phyloP scores from a whole-genome alignment of 306 rosid genomes.

The Oxytropis ochrocephala region DNA sequence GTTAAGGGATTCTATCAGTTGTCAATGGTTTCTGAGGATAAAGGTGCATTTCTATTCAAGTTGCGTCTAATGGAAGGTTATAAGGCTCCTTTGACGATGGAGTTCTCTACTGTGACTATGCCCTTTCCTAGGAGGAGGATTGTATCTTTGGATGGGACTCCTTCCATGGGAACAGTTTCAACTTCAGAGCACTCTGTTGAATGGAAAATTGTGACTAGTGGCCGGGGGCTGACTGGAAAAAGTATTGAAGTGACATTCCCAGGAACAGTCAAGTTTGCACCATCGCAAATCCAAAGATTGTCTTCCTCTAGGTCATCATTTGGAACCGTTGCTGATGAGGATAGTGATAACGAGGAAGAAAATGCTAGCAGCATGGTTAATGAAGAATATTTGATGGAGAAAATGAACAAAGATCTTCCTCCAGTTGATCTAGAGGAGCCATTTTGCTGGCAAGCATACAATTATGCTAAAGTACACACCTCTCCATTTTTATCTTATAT shows the following conservation, averaged over 20 bases:
- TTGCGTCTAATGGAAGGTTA: conserved; percentile 86
- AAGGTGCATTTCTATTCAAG: conserved; percentile 95
- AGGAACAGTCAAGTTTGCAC: conserved; percentile 87
- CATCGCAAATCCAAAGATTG: conserved; percentile 58
- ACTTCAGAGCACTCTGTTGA: conserved; percentile 87
- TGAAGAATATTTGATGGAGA: conserved; percentile 79
- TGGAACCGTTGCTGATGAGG: conserved; percentile 57
- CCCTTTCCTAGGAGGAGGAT: conserved; percentile 88
- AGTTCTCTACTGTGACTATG: conserved; percentile 78
- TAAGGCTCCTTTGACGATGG: conserved; percentile 82
- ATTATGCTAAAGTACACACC: conserved; percentile 72
- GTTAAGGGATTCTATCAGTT: conserved; percentile 85
- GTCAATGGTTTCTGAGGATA: conserved; percentile 97
- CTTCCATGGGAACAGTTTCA: conserved; percentile 83
- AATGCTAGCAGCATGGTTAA: conserved; percentile 59
- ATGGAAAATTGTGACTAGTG: conserved; percentile 79
- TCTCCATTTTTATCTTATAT: background rate
- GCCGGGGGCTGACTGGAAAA: conserved; percentile 85
- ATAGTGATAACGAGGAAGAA: conserved; percentile 74
- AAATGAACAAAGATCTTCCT: conserved; percentile 90
- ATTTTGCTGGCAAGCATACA: conserved; percentile 97
- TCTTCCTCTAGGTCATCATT: conserved; percentile 38
- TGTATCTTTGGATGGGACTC: conserved; percentile 86
- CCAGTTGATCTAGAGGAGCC: conserved; percentile 95
- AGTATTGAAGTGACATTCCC: conserved; percentile 96